Base-by-base conservation (phyloP, 163 green algal species). In the Scenedesmus sp. region DNA sequence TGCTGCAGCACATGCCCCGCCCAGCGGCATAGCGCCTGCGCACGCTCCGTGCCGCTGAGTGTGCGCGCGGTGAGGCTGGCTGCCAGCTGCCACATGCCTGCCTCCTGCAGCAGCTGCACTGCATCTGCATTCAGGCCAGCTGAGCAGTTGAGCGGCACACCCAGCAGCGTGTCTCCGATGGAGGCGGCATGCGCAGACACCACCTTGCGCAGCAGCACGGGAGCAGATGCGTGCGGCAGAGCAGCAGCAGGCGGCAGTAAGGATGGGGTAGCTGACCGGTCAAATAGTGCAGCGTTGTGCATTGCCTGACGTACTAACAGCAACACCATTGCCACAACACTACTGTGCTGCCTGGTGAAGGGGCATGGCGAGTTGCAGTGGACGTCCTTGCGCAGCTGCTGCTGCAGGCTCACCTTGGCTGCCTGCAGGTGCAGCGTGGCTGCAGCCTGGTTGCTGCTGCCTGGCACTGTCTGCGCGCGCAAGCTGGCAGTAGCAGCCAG, bases 91-190 rank as follows among this genome's bases (percentile, higher is more conserved):
- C 97, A 99, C 88, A 98, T 91, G 10, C 95, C 95, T 5, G 91
- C 94, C 76, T 99, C 97, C 91, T 95, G 93, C 76, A 96, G 92
- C 73, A 94, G 20, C n/a, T 60, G 9, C 18, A 93, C 94, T n/a
- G 94, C 94, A 76, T 96, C 93, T 26, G 81, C 84, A 20, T 91
- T 84, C 81, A 95, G 90, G 7, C 94, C 94, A 54, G 93, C 96
- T 7, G 96, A 96, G 92, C 94, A 97, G 70, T 98, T 96, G 70
- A 99, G 94, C 4, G 97, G 96, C 34, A 98, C 97, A 0, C 95
- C 96, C 82, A 99, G 95, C 93, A 98, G 94, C 23, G 90, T 89
- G 89, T 99, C 97, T 2, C 97, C 97, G 60, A 97, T 93, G 16
- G 82, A 94, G n/a, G 96, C 95, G 9, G 96, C 96, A 86, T 99